phyloP scores from a whole-genome alignment of 1,139 yeast genomes.

The Lodderomyces metapsilosis region DNA sequence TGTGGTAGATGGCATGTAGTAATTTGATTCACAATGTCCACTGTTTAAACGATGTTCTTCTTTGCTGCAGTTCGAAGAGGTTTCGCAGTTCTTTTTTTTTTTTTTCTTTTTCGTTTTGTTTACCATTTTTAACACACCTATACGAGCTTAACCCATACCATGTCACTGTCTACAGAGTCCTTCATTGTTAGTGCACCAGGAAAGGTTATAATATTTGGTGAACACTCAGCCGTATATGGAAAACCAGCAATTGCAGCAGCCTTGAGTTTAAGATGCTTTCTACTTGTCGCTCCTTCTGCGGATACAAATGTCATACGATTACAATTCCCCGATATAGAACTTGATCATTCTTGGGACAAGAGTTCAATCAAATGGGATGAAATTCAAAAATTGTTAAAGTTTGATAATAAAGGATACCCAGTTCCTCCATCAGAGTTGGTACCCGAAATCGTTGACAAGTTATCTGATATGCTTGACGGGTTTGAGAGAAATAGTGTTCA shows the following conservation, averaged over 20 bases:
- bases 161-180: constrained; percentile 21
- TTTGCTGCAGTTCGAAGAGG: constrained; percentile 1
- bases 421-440: constrained; percentile 54
- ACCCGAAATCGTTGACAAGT: constrained; percentile 54
- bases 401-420: constrained; percentile 31
- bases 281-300: constrained; percentile 52
- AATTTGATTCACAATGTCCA: too few relatives aligned
- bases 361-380: constrained; percentile 61
- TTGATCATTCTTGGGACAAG: constrained; percentile 62
- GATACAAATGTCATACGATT: constrained; percentile 48
- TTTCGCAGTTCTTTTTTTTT: background rate
- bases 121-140: constrained; percentile 1
- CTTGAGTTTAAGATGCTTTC: constrained; percentile 74
- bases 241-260: constrained; percentile 95
- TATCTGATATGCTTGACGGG: constrained; percentile 43
- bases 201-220: constrained; percentile 93
- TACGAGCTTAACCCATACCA: too few relatives aligned
- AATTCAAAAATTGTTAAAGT: constrained; percentile 23
- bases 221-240: constrained; percentile 92
- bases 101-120: background rate
- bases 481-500: constrained; percentile 56
- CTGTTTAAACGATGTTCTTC: background rate
- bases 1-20: background rate
- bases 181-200: constrained; percentile 94
- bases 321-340: constrained; percentile 80